Percentiles rank a stretch among this genome's conserved stretches.
Conservation (phyloP, 805 yeast genomes). For the Metschnikowia amazonensis region DNA sequence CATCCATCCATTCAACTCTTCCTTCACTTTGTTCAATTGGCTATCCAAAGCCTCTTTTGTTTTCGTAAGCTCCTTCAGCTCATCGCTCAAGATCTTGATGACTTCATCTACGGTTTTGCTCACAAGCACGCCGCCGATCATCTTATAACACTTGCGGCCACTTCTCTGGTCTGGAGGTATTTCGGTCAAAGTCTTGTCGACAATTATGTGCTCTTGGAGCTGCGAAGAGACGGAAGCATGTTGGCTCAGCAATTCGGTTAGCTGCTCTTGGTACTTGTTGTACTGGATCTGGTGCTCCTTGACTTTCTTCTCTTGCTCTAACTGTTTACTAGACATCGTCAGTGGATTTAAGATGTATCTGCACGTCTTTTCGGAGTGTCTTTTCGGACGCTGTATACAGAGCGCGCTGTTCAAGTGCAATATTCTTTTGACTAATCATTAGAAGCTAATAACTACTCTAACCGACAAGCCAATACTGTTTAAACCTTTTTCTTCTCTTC, state of each 20-base stretch:
- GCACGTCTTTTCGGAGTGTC: neutral
- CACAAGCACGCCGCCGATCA: conserved; percentile 91
- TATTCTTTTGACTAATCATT: neutral
- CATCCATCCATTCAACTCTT: conserved; percentile 40
- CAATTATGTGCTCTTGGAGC: conserved; percentile 38
- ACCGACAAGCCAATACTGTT: neutral
- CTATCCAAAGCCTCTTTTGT: conserved; percentile 25
- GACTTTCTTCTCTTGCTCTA: conserved; percentile 32
- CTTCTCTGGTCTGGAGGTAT: conserved; percentile 32
- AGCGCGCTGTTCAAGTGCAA: conserved; percentile 1
- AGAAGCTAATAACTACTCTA: neutral
- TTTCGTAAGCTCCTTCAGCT: conserved; percentile 26
- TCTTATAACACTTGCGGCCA: conserved; percentile 78
- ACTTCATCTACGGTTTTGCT: conserved; percentile 82
- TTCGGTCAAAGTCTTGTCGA: conserved; percentile 37
- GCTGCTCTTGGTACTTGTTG: conserved; percentile 37
- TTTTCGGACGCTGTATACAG: conserved; percentile 3
- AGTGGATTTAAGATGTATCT: neutral
- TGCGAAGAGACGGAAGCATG: conserved; percentile 33
- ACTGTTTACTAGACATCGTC: conserved; percentile 16
- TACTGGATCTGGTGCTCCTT: conserved; percentile 41
- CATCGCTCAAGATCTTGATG: conserved; percentile 54
- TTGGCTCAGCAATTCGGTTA: conserved; percentile 38
- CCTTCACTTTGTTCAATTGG: conserved; percentile 24
- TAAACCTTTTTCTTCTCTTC: conserved; percentile 3